Percentiles rank a stretch among this genome's conserved stretches.
Evolutionary conservation across 768 basidiomycete genomes (phyloP).

Genomic region (Lactarius sanguifluus): DNA sequence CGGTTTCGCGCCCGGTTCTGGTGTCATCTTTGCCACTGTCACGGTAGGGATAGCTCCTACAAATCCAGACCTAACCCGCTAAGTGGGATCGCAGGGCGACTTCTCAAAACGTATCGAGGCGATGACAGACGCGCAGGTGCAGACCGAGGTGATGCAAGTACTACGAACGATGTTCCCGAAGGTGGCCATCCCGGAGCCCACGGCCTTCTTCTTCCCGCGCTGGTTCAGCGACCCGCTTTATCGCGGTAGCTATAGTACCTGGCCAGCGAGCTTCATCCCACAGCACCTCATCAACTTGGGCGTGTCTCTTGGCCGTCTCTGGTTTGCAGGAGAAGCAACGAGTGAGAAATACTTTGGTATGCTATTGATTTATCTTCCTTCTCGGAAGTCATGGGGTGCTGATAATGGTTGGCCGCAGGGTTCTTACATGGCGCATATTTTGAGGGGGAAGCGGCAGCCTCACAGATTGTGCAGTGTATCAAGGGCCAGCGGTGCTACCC

Average conservation of each 20-base stretch:
- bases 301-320: constrained; percentile 51
- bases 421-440: constrained; percentile 38
- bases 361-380: constrained; percentile 25
- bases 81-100: constrained; percentile 45
- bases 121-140: constrained; percentile 47
- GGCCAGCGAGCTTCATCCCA: constrained; percentile 54
- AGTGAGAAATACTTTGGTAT: constrained; percentile 55
- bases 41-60: constrained; percentile 43
- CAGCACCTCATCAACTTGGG: constrained; percentile 55
- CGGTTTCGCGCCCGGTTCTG: constrained; percentile 57
- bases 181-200: constrained; percentile 50
- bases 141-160: constrained; percentile 53
- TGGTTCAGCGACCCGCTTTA: constrained; percentile 53
- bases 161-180: constrained; percentile 56
- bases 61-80: not conserved
- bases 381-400: not conserved
- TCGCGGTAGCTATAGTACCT: constrained; percentile 65
- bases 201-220: constrained; percentile 49
- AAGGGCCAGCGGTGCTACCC: constrained; percentile 18
- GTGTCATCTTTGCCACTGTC: constrained; percentile 50
- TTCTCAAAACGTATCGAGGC: constrained; percentile 56
- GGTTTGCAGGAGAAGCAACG: constrained; percentile 62
- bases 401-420: constrained; percentile 14
- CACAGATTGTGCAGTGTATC: constrained; percentile 32
- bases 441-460: constrained; percentile 33